Percentiles rank a stretch among this genome's conserved stretches.
Conservation (phyloP, 2,329 filamentous ascomycete species). For the Colletotrichum destructivum region DNA sequence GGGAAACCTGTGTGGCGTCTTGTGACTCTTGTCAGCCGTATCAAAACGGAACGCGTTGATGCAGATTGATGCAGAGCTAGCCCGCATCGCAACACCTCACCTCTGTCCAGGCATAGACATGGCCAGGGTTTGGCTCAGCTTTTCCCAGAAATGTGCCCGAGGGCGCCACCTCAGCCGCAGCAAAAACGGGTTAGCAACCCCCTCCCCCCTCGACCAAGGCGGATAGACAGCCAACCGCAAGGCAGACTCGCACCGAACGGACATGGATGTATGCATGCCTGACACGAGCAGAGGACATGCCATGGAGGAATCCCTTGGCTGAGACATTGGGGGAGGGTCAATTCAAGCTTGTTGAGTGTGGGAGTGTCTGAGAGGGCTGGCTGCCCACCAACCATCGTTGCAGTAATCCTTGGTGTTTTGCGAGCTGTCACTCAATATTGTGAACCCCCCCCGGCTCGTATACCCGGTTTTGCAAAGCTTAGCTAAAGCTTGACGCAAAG, state of each 20-base stretch:
- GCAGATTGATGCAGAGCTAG: neutral
- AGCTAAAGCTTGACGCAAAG: neutral
- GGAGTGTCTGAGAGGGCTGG: neutral
- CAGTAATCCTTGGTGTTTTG: neutral
- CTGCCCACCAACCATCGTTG: neutral
- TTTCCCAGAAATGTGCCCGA: neutral
- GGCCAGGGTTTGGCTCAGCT: neutral
- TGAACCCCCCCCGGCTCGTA: neutral
- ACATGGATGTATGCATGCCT: neutral
- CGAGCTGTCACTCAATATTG: neutral
- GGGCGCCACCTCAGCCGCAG: slow-evolving; percentile 19
- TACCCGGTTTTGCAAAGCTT: neutral
- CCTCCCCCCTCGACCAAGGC: neutral
- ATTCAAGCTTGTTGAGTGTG: too few species aligned
- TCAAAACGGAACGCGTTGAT: neutral
- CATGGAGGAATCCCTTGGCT: neutral
- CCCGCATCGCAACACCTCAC: neutral
- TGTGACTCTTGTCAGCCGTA: slow-evolving; percentile 2
- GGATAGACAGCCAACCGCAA: slow-evolving; percentile 13
- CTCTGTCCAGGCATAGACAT: neutral
- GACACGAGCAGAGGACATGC: too few species aligned
- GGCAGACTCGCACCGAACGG: neutral
- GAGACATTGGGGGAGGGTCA: neutral
- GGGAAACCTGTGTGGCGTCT: neutral
- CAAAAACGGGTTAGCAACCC: slow-evolving; percentile 11